phyloP scores from a whole-genome alignment of 345 rosid genomes.

The Zanthoxylum bungeanum region DNA sequence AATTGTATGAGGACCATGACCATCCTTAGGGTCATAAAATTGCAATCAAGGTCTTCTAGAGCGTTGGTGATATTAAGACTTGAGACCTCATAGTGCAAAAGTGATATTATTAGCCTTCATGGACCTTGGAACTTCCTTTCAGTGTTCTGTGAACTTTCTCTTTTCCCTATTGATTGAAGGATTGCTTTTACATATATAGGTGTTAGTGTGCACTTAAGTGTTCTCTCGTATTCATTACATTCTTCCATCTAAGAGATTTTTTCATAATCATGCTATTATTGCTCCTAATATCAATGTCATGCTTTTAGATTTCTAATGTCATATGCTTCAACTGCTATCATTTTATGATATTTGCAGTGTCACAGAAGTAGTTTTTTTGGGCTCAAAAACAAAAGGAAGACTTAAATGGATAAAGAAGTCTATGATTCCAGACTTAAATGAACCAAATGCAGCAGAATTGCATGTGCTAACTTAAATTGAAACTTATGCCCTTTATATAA shows the following conservation, averaged over 20 bases:
- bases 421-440: neutral
- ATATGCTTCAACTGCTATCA: neutral
- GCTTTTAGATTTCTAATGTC: neutral
- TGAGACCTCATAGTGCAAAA: neutral
- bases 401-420: neutral
- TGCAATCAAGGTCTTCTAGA: neutral
- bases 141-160: neutral
- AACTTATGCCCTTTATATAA: neutral
- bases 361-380: neutral
- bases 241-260: neutral
- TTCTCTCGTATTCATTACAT: neutral
- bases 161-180: constrained; percentile 7
- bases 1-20: neutral
- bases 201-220: neutral
- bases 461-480: neutral
- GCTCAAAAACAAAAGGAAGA: neutral
- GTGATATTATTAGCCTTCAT: neutral
- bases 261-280: neutral
- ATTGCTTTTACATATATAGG: neutral
- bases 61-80: neutral
- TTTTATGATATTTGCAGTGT: neutral
- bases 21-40: neutral
- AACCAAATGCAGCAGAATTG: neutral
- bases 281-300: neutral
- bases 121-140: neutral